Evolutionary conservation across 805 yeast species (phyloP).

Genomic region (Saturnispora saitoi): DNA sequence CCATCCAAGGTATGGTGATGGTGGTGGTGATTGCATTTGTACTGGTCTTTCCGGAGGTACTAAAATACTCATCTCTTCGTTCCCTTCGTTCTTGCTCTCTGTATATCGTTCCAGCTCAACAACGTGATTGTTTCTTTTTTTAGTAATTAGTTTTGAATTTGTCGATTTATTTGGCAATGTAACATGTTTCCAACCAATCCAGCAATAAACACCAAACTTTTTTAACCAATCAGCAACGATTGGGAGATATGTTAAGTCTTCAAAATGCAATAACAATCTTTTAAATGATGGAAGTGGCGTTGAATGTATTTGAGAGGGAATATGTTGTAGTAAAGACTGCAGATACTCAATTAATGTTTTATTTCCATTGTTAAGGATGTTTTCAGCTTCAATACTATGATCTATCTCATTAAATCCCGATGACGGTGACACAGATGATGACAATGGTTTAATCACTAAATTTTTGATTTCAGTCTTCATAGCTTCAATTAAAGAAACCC

Average conservation of each 20-base stretch:
- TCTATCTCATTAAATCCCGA: not conserved
- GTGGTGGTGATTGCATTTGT: conserved; percentile 30
- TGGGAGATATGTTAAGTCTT: not conserved
- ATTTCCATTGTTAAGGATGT: not conserved
- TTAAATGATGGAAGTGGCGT: conserved; percentile 5
- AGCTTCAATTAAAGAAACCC: conserved; percentile 1
- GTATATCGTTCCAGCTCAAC: not conserved
- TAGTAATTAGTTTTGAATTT: not conserved
- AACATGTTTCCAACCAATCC: conserved; percentile 7
- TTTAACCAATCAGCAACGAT: not conserved
- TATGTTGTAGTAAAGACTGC: not conserved
- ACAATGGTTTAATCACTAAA: not conserved
- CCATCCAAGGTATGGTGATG: conserved; percentile 29
- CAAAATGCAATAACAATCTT: conserved; percentile 5
- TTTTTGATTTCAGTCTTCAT: not conserved
- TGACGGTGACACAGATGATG: not conserved
- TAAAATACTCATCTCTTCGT: conserved; percentile 7
- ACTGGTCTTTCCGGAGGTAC: conserved; percentile 24
- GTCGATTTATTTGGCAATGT: not conserved
- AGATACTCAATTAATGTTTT: not conserved
- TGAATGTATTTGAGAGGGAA: not conserved
- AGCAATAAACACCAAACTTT: conserved; percentile 6
- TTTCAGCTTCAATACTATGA: not conserved
- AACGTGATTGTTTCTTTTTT: not conserved
- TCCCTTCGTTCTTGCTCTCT: not conserved